Base-by-base conservation (phyloP, 192 early-diverging fungal species). In the Allomyces arbusculus region DNA sequence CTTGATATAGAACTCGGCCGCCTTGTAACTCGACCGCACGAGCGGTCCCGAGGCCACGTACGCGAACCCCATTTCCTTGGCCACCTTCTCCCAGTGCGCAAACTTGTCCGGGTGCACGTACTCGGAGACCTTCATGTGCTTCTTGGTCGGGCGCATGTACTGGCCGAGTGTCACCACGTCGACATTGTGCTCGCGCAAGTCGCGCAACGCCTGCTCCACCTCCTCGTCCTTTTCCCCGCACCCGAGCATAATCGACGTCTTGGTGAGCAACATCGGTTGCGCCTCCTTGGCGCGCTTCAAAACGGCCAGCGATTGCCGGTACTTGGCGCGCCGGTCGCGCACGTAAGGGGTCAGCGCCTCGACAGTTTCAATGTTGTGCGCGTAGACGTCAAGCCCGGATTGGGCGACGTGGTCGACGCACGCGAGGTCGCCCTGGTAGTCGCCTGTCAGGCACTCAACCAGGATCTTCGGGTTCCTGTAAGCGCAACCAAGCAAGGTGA, bases 131-230 rank as follows among this genome's bases (percentile, higher is more conserved):
- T 94, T 94, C 91, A 98, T 93, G 74, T 98, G 92, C 67, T 89
- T 87, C 80, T 95, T 98, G 23, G 95, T 95, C n/a, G 95, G 95
- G 61, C 91, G 83, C 95, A 98, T 98, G 73, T 98, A 98, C 75
- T 98, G 95, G n/a, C 95, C 95, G 66, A 98, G 77, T 11, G 95
- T 98, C 22, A 98, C 82, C 58, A 91, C 90, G 70, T 98, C 95
- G 23, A 95, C 92, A 55, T 87, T 81, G 16, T 84, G 78, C 23
- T 82, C 78, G 62, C 93, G 78, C 65, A 95, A 72, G 67, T 85
- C 92, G 78, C 50, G 81, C 73, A 98, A 75, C 1, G 95, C 86
- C 64, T 89, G 79, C 74, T 87, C 64, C 3, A 98, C 91, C 73
- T 98, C 93, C 22, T 85, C 89, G 68, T 98, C 95, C 11, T 86